Percentiles rank a stretch among this genome's conserved stretches.
phyloP scores from a whole-genome alignment of 108 stramenopile genomes.

The Seminavis robusta region DNA sequence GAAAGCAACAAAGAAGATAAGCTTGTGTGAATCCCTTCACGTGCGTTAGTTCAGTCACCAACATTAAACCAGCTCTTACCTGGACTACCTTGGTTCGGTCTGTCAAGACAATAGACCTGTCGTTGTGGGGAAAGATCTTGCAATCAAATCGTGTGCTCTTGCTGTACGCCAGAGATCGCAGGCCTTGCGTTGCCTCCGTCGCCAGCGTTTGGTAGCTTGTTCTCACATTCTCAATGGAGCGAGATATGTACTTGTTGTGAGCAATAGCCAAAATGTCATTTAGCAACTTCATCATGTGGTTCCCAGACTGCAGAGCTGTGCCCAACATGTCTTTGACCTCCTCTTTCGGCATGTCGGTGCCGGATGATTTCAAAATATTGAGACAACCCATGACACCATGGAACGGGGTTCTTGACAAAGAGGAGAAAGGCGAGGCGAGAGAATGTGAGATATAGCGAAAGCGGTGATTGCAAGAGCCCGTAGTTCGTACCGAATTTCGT shows the following conservation, averaged over 20 bases:
- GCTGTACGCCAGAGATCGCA: slow-evolving; percentile 4
- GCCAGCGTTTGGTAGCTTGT: slow-evolving; percentile 7
- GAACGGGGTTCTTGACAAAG: too few relatives aligned
- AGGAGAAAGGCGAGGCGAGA: too few relatives aligned
- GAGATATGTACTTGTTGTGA: background rate
- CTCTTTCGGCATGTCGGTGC: too few relatives aligned
- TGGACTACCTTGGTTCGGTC: slow-evolving; percentile 15
- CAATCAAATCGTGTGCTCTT: background rate
- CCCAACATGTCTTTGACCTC: slow-evolving; percentile 4
- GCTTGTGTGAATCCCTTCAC: too few relatives aligned
- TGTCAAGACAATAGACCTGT: background rate
- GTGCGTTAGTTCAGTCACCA: too few relatives aligned
- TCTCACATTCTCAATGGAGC: background rate
- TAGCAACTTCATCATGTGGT: slow-evolving; percentile 1
- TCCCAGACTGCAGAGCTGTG: background rate
- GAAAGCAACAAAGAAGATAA: too few relatives aligned
- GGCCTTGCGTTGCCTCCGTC: slow-evolving; percentile 1
- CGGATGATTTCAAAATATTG: background rate
- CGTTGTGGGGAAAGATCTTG: slow-evolving; percentile 7
- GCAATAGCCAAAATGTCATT: slow-evolving; percentile 10
- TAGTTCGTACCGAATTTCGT: background rate
- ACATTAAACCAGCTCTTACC: too few relatives aligned
- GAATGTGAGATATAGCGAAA: too few relatives aligned
- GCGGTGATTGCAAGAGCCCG: too few relatives aligned
- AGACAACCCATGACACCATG: background rate